Percentiles rank a stretch among this genome's conserved stretches.
Evolutionary conservation across 306 rosid genomes (phyloP).

Genomic region (Cajanus cajan): DNA sequence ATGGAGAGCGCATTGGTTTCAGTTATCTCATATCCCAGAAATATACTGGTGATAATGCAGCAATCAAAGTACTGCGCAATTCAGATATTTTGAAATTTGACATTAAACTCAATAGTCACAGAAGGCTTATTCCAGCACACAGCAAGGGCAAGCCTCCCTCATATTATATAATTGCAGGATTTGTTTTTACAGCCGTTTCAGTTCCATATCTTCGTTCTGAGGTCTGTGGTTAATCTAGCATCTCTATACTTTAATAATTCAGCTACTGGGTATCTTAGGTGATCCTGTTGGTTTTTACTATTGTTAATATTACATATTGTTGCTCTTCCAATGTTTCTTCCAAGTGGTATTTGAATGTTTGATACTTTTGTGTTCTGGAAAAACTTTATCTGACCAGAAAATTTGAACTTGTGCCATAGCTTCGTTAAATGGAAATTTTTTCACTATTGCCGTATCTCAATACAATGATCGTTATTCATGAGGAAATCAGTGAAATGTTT

Average conservation of each 20-base stretch:
- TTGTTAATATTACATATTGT: neutral
- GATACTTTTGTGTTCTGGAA: neutral
- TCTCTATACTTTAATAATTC: neutral
- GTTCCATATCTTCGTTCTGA: slow-evolving; percentile 98
- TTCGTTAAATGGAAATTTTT: neutral
- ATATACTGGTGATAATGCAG: slow-evolving; percentile 63
- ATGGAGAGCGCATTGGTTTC: slow-evolving; percentile 95
- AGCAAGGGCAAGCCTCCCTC: slow-evolving; percentile 93
- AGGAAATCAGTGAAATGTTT: slow-evolving; percentile 14
- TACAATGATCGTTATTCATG: neutral
- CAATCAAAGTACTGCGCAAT: slow-evolving; percentile 69
- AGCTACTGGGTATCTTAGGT: neutral
- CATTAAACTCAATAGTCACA: slow-evolving; percentile 66
- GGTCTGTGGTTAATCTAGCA: slow-evolving; percentile 55
- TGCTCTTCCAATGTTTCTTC: neutral
- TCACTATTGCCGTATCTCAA: neutral
- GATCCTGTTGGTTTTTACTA: neutral
- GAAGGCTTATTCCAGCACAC: slow-evolving; percentile 86
- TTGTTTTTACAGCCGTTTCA: slow-evolving; percentile 80
- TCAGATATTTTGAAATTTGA: slow-evolving; percentile 51
- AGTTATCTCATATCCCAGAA: slow-evolving; percentile 87
- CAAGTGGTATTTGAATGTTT: neutral
- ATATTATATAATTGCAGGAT: slow-evolving; percentile 90
- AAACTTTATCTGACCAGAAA: neutral
- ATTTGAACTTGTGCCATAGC: neutral